A percentile compares a stretch with the other conserved stretches of the same genome.
phyloP scores from a whole-genome alignment of 2,329 filamentous ascomycete genomes.

The Alternaria rosae region DNA sequence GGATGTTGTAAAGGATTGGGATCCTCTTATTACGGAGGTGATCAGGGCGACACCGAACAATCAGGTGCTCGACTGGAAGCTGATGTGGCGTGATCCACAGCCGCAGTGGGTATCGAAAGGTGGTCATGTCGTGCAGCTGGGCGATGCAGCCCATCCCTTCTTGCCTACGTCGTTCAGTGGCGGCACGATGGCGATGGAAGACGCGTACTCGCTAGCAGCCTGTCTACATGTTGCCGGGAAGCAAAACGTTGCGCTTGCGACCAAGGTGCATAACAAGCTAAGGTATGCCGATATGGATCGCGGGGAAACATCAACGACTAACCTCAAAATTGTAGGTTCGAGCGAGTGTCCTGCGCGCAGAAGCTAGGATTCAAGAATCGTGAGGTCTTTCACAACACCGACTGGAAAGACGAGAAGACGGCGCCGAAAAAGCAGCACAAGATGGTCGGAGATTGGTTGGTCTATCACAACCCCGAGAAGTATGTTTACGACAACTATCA shows the following conservation, averaged over 20 bases:
- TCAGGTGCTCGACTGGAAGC: conserved; percentile 57
- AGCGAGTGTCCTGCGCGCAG: conserved; percentile 17
- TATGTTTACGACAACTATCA: conserved; percentile 16
- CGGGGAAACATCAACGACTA: neutral
- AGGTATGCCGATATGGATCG: conserved; percentile 1
- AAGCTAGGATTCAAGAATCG: conserved; percentile 16
- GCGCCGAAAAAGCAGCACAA: conserved; percentile 5
- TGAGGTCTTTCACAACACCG: conserved; percentile 5
- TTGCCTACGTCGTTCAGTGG: conserved; percentile 60
- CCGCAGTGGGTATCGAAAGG: conserved; percentile 54
- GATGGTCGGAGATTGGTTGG: conserved; percentile 11
- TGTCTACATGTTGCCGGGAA: conserved; percentile 11
- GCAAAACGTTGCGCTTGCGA: neutral
- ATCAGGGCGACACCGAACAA: neutral
- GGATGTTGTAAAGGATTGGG: conserved; percentile 9
- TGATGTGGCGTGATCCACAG: conserved; percentile 59
- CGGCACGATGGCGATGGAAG: conserved; percentile 60
- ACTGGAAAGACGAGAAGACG: conserved; percentile 4
- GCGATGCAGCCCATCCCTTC: conserved; percentile 61
- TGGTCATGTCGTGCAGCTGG: conserved; percentile 47
- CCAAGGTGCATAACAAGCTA: conserved; percentile 28
- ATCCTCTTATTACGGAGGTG: conserved; percentile 2
- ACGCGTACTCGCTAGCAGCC: conserved; percentile 31
- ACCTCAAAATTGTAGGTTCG: neutral
- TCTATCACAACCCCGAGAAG: conserved; percentile 12